Evolutionary conservation across 352 stramenopile genomes (phyloP).

Genomic region (Phytopythium montanum): DNA sequence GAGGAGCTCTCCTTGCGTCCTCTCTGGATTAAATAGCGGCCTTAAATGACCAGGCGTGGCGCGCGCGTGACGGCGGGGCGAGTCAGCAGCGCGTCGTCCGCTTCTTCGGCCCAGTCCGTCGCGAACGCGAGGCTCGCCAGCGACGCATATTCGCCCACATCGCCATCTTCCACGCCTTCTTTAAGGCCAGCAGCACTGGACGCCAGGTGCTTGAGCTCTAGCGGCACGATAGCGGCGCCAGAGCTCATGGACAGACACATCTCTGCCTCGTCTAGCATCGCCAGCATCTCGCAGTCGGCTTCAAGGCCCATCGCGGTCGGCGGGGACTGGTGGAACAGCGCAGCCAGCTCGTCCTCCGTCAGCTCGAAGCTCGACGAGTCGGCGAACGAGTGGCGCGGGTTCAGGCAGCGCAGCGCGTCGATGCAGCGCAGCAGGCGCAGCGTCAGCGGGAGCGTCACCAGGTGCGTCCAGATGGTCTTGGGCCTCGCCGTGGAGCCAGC

Average conservation of each 20-base stretch:
- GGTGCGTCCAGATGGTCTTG: constrained; percentile 44
- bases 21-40: neutral
- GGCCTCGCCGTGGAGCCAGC: constrained; percentile 9
- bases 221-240: constrained; percentile 23
- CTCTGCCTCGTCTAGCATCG: constrained; percentile 1
- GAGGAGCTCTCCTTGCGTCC: too few species aligned
- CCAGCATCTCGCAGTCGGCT: constrained; percentile 1
- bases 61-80: neutral
- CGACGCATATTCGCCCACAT: constrained; percentile 24
- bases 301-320: neutral
- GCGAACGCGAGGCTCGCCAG: constrained; percentile 74
- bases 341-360: constrained; percentile 53
- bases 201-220: constrained; percentile 54
- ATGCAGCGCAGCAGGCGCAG: constrained; percentile 79
- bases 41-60: neutral
- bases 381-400: constrained; percentile 44
- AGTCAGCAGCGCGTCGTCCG: constrained; percentile 13
- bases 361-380: constrained; percentile 77
- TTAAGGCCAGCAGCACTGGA: constrained; percentile 10
- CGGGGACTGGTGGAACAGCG: constrained; percentile 23
- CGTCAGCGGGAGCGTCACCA: constrained; percentile 58
- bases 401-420: constrained; percentile 55
- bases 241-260: neutral
- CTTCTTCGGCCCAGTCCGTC: constrained; percentile 65
- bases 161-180: constrained; percentile 12